phyloP scores from a whole-genome alignment of 768 basidiomycete genomes.

The Coprinopsis cinerea region DNA sequence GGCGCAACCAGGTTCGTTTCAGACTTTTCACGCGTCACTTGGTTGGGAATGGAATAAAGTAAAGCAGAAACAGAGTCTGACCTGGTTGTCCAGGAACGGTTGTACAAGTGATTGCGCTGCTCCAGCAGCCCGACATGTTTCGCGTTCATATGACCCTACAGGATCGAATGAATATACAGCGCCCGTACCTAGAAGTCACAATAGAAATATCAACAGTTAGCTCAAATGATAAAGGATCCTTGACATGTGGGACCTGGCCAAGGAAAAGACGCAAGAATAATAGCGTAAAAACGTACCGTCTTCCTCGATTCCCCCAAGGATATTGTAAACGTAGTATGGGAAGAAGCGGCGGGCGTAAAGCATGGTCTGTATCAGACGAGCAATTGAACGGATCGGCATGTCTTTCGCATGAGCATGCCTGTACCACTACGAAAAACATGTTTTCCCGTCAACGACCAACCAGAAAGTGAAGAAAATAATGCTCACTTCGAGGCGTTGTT shows the following conservation, averaged over 20 bases:
- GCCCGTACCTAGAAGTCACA: slow-evolving; percentile 69
- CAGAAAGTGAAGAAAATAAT: slow-evolving; percentile 10
- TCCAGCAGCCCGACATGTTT: slow-evolving; percentile 93
- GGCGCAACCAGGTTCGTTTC: slow-evolving; percentile 12
- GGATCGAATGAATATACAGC: slow-evolving; percentile 99
- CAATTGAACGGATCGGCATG: slow-evolving; percentile 95
- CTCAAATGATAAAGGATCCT: too few species aligned
- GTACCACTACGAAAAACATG: slow-evolving; percentile 69
- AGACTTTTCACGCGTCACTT: slow-evolving; percentile 15
- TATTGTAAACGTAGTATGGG: slow-evolving; percentile 97
- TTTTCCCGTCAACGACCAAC: slow-evolving; percentile 1
- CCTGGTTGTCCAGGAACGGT: slow-evolving; percentile 98
- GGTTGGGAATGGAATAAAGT: background rate
- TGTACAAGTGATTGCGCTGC: slow-evolving; percentile 93
- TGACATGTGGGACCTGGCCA: too few species aligned
- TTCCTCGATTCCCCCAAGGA: slow-evolving; percentile 93
- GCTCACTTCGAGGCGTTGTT: slow-evolving; percentile 88
- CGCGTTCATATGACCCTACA: slow-evolving; percentile 96
- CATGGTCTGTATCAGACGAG: slow-evolving; percentile 98
- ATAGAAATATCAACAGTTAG: background rate
- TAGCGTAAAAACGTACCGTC: slow-evolving; percentile 57
- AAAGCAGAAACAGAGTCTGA: slow-evolving; percentile 30
- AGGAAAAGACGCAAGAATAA: too few species aligned
- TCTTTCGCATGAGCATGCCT: slow-evolving; percentile 94
- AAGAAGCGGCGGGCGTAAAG: slow-evolving; percentile 95